Evolutionary conservation across 169 alveolate genomes (phyloP), one percentile per base, ranked within the genome.

Genomic region (Cryptosporidium tyzzeri): DNA sequence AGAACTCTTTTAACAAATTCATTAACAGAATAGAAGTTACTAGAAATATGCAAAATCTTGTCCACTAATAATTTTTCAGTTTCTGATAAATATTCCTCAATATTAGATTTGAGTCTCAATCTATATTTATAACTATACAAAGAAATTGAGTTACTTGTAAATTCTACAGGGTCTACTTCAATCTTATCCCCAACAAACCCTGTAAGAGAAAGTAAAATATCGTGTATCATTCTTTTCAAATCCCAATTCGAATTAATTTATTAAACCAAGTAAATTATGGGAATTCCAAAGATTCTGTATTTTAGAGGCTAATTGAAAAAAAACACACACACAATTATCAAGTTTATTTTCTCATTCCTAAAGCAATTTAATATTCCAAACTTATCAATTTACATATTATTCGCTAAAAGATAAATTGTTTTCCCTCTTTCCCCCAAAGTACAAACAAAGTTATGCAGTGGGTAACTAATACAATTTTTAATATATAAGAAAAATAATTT

Each of bases 21-120:
- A 55, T 74, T 74, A n/a, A 74, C 45, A n/a, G 86, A 74, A 41
- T 74, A 74, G 44, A 74, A 41, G 48, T 74, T 21, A 7, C 86
- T 74, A 37, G 86, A 53, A 59, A 58, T 41, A n/a, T 55, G 59
- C 58, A 74, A 21, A 33, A 74, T 74, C 37, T 37, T 53, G 21
- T 53, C 48, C n/a, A 74, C 61, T 21, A 74, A 39, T 29, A 16
- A 5, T 10, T 31, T 74, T 18, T 74, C 86, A 18, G 86, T 74
- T 58, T 26, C 53, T 21, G 86, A 55, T 18, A 74, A 44, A 58
- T 41, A 59, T 14, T 74, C 86, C 26, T 33, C 44, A 10, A 74
- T 23, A 21, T 39, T 41, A 2, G 70, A 35, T 41, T 74, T 74
- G 18, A 74, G 70, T 8, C 41, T 74, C 21, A 74, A 10, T 12